Base-by-base conservation (phyloP, 169 alveolate species). In the Eimeria zaria region DNA sequence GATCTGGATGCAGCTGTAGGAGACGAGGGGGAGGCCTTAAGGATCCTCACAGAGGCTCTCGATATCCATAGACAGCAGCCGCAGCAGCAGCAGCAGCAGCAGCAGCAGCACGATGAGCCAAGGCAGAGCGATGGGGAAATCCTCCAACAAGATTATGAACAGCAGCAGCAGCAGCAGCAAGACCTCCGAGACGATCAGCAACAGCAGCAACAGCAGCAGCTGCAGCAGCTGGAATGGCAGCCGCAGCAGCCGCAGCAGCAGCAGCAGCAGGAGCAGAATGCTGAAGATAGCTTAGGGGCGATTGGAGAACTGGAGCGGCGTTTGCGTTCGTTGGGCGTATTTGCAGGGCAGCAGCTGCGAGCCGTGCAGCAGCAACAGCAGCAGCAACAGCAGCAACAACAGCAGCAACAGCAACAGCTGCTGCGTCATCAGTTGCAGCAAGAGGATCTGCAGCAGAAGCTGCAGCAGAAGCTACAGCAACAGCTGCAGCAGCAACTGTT, bases 331-430 rank as follows among this genome's bases (percentile, higher is more conserved):
- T 39, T 81, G 27, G 67, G 71, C n/a, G 64, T 76, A 24, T 76
- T 81, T 46, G 73, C 90, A 36, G 90, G 90, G 71, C 90, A 81
- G 90, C 90, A 81, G 36, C 69, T 81, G 46, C 67, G 90, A 12
- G 71, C 90, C 20, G 55, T 51, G 27, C 90, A 81, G 90, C 90
- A 76, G 87, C 87, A 76, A 33, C 87, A 76, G 39, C 87, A 76
- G 33, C 87, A 76, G 62, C 87, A 71, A 71, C 81, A 76, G 33
- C 87, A 76, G 39, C 87, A 76, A 33, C 78, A n/a, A 27, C 80
- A 69, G 41, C 87, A 81, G 51, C 90, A 81, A n/a, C n/a, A n/a
- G n/a, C n/a, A n/a, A n/a, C n/a, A n/a, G n/a, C n/a, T n/a, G 44
- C 71, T 51, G 36, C 90, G 33, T 14, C 90, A 81, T 11, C 90